These are phyloP conservation scores for Carex kokanica DNA, from an alignment of 176 grass and related monocot genomes.

Conservation along the genomic window DNA sequence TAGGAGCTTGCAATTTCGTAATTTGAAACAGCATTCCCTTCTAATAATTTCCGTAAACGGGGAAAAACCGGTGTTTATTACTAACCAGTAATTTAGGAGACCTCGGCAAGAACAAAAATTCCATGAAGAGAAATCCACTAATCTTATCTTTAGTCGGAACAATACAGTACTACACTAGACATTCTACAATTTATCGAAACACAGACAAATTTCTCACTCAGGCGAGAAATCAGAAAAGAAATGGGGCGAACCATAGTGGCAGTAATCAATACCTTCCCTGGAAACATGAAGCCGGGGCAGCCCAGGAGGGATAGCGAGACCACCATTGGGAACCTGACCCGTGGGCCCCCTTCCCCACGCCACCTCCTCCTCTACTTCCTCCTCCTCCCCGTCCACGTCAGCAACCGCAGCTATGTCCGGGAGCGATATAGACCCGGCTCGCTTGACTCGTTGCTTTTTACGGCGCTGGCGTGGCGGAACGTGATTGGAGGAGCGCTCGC, in stretches of 20 bases:
- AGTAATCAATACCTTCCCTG: slow-evolving; percentile 51
- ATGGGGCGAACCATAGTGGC: neutral
- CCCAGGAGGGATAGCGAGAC: slow-evolving; percentile 47
- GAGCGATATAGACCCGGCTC: slow-evolving; percentile 39
- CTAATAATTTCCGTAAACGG: neutral
- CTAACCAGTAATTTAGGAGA: neutral
- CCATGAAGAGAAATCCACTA: neutral
- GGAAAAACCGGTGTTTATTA: neutral
- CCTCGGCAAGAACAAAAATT: neutral
- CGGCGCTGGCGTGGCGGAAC: slow-evolving; percentile 11
- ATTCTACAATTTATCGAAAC: neutral
- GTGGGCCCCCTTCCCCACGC: neutral
- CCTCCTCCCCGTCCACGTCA: slow-evolving; percentile 30
- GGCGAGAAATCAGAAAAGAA: slow-evolving; percentile 33
- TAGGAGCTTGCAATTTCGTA: neutral
- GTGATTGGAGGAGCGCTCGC: slow-evolving; percentile 33
- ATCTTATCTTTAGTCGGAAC: neutral
- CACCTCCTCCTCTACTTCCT: slow-evolving; percentile 35
- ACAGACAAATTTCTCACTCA: slow-evolving; percentile 17
- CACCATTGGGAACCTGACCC: slow-evolving; percentile 25
- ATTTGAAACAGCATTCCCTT: neutral
- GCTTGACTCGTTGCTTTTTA: neutral
- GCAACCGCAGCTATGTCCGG: slow-evolving; percentile 46
- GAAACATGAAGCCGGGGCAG: slow-evolving; percentile 65
- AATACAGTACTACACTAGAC: neutral